A percentile compares a stretch with the other conserved stretches of the same genome.
Conservation (phyloP, 177 flowering plant species). For the Vitis hybrid region DNA sequence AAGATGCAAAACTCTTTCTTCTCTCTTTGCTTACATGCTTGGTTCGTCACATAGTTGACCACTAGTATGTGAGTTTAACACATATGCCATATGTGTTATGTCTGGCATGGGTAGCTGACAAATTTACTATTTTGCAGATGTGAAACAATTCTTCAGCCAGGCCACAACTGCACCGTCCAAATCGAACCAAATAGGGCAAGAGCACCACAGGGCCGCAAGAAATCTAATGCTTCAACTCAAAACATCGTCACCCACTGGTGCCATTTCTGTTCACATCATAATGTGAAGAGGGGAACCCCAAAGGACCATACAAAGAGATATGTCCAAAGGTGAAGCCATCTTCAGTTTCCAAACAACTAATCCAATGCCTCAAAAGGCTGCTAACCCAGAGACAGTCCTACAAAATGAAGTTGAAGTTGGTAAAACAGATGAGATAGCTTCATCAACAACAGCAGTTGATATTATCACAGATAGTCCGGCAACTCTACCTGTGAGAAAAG, state of each 20-base stretch:
- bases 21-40: too few species aligned
- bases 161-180: conserved; percentile 65
- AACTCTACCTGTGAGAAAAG: conserved; percentile 28
- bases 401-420: not conserved
- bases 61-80: not conserved
- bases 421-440: conserved; percentile 2
- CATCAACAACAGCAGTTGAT: conserved; percentile 6
- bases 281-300: conserved; percentile 71
- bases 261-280: conserved; percentile 64
- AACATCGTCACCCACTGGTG: conserved; percentile 70
- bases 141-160: conserved; percentile 78
- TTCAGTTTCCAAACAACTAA: conserved; percentile 4
- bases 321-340: conserved; percentile 26
- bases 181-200: conserved; percentile 56
- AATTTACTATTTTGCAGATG: conserved; percentile 50
- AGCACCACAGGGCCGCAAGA: conserved; percentile 26
- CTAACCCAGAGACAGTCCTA: not conserved
- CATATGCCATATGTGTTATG: too few species aligned
- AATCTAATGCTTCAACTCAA: conserved; percentile 23
- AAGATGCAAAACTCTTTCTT: too few species aligned
- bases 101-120: too few species aligned
- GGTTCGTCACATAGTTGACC: not conserved
- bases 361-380: conserved; percentile 1
- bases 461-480: conserved; percentile 19
- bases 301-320: conserved; percentile 57